These are phyloP conservation scores for Peronosclerospora sorghi DNA, from an alignment of 352 stramenopile species.

Conservation along the genomic window DNA sequence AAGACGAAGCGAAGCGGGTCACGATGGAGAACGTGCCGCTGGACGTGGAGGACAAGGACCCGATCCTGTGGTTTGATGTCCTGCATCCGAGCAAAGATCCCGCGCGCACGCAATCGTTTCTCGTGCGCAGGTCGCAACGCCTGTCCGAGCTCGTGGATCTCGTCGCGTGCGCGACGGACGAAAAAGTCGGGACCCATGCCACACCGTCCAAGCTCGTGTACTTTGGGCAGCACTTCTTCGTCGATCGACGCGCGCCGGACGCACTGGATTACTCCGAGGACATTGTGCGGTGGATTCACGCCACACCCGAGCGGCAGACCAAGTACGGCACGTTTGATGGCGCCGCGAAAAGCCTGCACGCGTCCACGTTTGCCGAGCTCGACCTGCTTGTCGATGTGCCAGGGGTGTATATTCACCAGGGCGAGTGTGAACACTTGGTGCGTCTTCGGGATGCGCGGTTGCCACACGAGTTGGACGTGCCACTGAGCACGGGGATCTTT, in stretches of 20 bases:
- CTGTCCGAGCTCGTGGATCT: constrained; percentile 46
- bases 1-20: not conserved
- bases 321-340: constrained; percentile 19
- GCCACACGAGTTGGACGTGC: constrained; percentile 37
- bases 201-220: constrained; percentile 46
- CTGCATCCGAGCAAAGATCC: constrained; percentile 61
- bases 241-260: constrained; percentile 26
- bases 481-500: constrained; percentile 25
- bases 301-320: constrained; percentile 17
- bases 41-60: not conserved
- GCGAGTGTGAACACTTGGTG: constrained; percentile 66
- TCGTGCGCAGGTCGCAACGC: constrained; percentile 47
- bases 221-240: constrained; percentile 50
- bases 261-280: constrained; percentile 43
- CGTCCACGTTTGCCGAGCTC: constrained; percentile 38
- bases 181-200: constrained; percentile 31
- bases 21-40: not conserved
- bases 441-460: constrained; percentile 53
- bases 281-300: constrained; percentile 45
- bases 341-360: constrained; percentile 22
- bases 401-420: constrained; percentile 63
- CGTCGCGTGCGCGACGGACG: constrained; percentile 55
- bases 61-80: constrained; percentile 61
- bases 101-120: constrained; percentile 53
- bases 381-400: constrained; percentile 42